Evolutionary conservation across 768 basidiomycete genomes (phyloP), one percentile per base, ranked within the genome.

Genomic region (Saitozyma sp.): DNA sequence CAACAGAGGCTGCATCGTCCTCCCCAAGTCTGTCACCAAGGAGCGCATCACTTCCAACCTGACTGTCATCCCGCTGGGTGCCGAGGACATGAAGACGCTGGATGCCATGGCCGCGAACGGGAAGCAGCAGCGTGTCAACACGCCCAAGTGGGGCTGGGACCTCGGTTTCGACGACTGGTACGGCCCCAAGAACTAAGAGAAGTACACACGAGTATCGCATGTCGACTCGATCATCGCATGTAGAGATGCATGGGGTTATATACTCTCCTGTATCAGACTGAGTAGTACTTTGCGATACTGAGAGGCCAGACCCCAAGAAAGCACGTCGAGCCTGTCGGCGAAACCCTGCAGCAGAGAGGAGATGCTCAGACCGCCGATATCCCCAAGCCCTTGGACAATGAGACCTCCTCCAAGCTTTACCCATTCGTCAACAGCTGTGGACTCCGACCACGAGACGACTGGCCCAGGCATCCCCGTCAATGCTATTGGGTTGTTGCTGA

Each of bases 21-120:
- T 97, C 9, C 90, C 91, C 1, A 94, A 94, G 79, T 89, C 89
- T 50, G 84, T 84, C 39, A 89, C 85, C 1, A 84, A 87, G 0
- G 80, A 78, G 14, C 86, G 92, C 39, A 90, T 97, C 70, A 53
- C 43, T 45, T 70, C 65, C 9, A 77, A 75, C 57, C 62, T 65
- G 10, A 61, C 70, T 11, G 53, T 74, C 16, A 94, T 94, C 68
- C 85, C 85, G 57, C 81, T 96, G 20, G 77, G 74, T 52, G 75
- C 78, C 19, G 86, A 86, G 50, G 91, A 93, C 58, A 85, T 95
- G 82, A 69, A 70, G 0, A 78, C 76, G 39, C 80, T 96, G 11
- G 86, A 92, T 73, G 82, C 77, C 0, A 82, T 95, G 1, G 91
- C 94, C 73, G 79, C 82, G 54, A 92, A 90, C 0, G 83, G 86